Evolutionary conservation across 495 filamentous ascomycete species (phyloP), one percentile per base, ranked within the genome.

Genomic region (Penicillium mononematosum): DNA sequence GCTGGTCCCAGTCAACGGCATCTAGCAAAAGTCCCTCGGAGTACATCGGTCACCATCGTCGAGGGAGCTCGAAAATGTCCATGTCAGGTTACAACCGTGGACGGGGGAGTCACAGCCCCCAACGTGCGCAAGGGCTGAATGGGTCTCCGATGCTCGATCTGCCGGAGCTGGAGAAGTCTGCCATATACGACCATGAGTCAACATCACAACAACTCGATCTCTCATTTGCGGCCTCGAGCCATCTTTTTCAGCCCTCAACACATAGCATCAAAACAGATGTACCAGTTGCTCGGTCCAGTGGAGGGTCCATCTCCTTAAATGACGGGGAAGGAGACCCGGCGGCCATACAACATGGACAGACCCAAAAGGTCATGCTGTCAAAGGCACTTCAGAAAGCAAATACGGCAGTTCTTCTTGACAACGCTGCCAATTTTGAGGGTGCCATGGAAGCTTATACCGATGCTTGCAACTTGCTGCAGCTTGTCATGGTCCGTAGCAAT

Each of bases 381-480:
- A 91, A 88, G 66, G 94, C 94, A 7, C 75, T 98, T 42, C 86
- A 95, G 63, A 96, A 96, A 72, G 94, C 94, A 38, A 96, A 97
- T 62, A 94, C 90, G 22, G 94, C 94, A 8, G 94, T 98, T 16
- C 80, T 95, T 53, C 83, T 98, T 31, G 94, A 98, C 70, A 95
- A 96, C 76, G 91, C 90, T 4, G 88, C 92, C 63, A 96, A 97
- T 69, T 88, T 92, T 61, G 91, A 94, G 68, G 92, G 92, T 24
- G 94, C 94, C 29, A 88, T 94, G 76, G 84, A 90, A 63, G 92
- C 94, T 24, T 98, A 98, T 67, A 80, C 78, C 17, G 95, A 98
- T 73, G 92, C 93, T 5, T 96, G 95, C 63, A 77, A 81, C 22
- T 74, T 98, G 60, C 75, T 98, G 25, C 86, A 91, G 61, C 81